phyloP scores from a whole-genome alignment of 345 rosid species.

The Mallotus nudiflorus region DNA sequence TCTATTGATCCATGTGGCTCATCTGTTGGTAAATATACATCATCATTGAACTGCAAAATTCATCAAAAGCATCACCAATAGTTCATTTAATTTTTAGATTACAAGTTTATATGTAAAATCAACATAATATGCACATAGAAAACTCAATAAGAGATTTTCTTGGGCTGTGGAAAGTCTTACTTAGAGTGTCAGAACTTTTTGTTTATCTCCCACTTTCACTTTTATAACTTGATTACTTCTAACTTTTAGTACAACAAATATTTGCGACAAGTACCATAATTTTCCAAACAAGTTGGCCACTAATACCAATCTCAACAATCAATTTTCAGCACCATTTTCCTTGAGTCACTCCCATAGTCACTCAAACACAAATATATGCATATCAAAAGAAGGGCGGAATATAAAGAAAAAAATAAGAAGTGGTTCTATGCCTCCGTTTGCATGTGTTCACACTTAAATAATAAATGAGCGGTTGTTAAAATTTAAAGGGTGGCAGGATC shows the following conservation, averaged over 20 bases:
- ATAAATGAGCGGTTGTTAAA: no score
- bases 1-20: slow-evolving; percentile 96
- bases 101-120: not conserved
- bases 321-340: no score
- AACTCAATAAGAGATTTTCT: not conserved
- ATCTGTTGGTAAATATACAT: slow-evolving; percentile 77
- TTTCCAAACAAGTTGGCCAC: no score
- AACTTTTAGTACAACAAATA: not conserved
- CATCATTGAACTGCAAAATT: slow-evolving; percentile 72
- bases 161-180: not conserved
- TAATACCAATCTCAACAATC: no score
- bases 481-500: no score
- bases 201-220: not conserved
- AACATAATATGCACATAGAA: not conserved
- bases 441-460: no score
- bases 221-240: not conserved
- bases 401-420: no score
- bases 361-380: no score
- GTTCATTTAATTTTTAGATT: not conserved
- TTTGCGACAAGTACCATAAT: no score
- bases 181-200: not conserved
- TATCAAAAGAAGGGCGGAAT: no score
- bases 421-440: no score
- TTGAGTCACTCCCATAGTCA: no score
- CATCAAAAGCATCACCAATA: slow-evolving; percentile 5